Base-by-base conservation (phyloP, 2,329 filamentous ascomycete genomes). In the Aspergillus pseudoviridinutans region DNA sequence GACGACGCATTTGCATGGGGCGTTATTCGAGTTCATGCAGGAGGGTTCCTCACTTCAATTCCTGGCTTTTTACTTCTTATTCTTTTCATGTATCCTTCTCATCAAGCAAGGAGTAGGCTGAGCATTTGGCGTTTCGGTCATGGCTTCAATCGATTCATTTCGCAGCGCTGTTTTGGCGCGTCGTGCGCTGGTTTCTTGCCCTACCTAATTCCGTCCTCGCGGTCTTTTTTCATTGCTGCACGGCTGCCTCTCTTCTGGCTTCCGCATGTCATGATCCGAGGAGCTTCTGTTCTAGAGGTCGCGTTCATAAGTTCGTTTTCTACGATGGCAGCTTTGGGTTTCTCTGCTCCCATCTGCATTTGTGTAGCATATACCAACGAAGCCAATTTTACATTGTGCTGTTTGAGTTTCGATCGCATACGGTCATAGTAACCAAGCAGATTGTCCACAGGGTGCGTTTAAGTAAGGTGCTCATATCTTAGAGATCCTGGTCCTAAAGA, bases 91-190 rank as follows among this genome's bases (percentile, higher is more conserved):
- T 58, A 49, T 60, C 55, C 42, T 53, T 55, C 61, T 51, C 63
- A 57, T 61, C 56, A 62, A 66, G 66, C 66, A 66, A 68, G 66
- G 64, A 64, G 62, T 67, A 61, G 60, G 62, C 55, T 56, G 60
- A 47, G 52, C 58, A 58, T 51, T 46, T 35, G 62, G 61, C 61
- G 62, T 65, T 65, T 32, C 56, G 50, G 51, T 29, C 20, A 54
- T 58, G 51, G 44, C 61, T 51, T 57, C 44, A 49, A 27, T 56
- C 9, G 28, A 29, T 29, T 10, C 28, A 38, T 38, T 38, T 17
- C 32, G 17, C 32, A 17, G 32, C 32, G 32, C 32, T 38, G 14
- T 17, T 14, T 38, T 38, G 14, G 32, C 14, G 8, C 32, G 12
- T 17, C 32, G 6, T 38, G 32, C 14, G 32, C 32, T 38, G 14